Base-by-base conservation (phyloP, 306 rosid species). In the Cicer arietinum region DNA sequence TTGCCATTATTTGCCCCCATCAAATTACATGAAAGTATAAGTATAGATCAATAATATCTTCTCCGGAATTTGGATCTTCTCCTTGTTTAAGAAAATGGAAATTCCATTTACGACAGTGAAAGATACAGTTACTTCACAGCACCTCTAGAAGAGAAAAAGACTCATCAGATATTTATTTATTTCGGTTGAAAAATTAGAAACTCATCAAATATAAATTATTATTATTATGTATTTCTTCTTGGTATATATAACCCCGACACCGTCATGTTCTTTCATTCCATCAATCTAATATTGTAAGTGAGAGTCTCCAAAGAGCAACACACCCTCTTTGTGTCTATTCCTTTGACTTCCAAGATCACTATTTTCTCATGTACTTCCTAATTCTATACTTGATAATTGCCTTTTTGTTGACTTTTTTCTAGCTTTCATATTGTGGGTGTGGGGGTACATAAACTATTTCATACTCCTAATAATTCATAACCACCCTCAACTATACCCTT, bases 281-380 rank as follows among this genome's bases (percentile, higher is more conserved):
- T 25, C 44, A 63, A 3, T 37, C 47, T 13, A 13, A n/a, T 61
- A 61, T 30, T 20, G 10, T 56, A 22, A 22, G 40, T n/a, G 20
- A 10, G 3, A 18, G 42, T 30, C 17, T 37, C 57, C 51, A 6
- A 54, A 45, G 9, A 41, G 44, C 35, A 41, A 58, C 76, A 66
- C 74, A 18, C 44, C 20, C 7, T 8, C 53, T 41, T 8, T 50
- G 10, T 40, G 30, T 60, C n/a, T 25, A 70, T 43, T 50, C 37
- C 50, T 62, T 64, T 77, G 77, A 78, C 80, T 53, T 47, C 37
- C 14, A 35, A 40, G 11, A 48, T 64, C 79, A 76, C 71, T 71
- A 42, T 12, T 75, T 76, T 82, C 5, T 46, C 61, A 79, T 70
- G 66, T 42, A 48, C 69, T 59, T 77, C 81, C 84, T 63, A 75